These are phyloP conservation scores for Pseudogymnoascus pannorum DNA, from an alignment of 2,329 filamentous ascomycete species.

Conservation along the genomic window DNA sequence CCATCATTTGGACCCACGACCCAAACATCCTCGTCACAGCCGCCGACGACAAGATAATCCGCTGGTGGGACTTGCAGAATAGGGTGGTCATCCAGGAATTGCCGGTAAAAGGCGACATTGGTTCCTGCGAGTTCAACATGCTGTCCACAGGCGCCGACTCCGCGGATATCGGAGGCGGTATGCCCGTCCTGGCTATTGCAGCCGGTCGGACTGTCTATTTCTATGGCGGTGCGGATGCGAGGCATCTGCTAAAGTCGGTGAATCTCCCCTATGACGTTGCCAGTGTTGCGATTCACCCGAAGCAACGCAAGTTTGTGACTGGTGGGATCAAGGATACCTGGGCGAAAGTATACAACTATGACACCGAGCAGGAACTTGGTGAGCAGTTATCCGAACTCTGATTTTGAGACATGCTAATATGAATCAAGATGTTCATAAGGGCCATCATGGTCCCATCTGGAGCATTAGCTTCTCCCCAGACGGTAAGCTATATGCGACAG, in stretches of 20 bases:
- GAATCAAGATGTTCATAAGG: constrained; percentile 75
- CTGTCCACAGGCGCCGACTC: constrained; percentile 54
- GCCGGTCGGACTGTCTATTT: constrained; percentile 95
- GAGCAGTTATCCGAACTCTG: constrained; percentile 26
- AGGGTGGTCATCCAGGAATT: constrained; percentile 69
- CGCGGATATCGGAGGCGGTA: constrained; percentile 58
- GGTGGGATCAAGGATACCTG: constrained; percentile 90
- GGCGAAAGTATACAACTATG: constrained; percentile 90
- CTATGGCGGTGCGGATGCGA: constrained; percentile 70
- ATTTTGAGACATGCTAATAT: background rate
- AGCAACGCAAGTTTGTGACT: constrained; percentile 75
- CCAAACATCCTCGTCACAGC: constrained; percentile 86
- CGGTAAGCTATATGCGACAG: constrained; percentile 91
- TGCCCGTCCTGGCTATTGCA: constrained; percentile 74
- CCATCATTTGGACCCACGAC: constrained; percentile 88
- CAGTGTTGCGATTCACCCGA: constrained; percentile 80
- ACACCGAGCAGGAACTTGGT: constrained; percentile 73
- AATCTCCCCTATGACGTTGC: constrained; percentile 79
- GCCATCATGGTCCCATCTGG: constrained; percentile 96
- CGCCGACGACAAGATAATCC: constrained; percentile 79
- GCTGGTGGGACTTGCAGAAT: constrained; percentile 87
- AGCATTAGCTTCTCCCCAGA: constrained; percentile 91
- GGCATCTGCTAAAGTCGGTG: constrained; percentile 67
- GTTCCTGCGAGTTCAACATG: constrained; percentile 78
- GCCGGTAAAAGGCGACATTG: constrained; percentile 75